Conservation (phyloP, 129 eudicot species). For the sunflower (Helianthus annuus) region DNA sequence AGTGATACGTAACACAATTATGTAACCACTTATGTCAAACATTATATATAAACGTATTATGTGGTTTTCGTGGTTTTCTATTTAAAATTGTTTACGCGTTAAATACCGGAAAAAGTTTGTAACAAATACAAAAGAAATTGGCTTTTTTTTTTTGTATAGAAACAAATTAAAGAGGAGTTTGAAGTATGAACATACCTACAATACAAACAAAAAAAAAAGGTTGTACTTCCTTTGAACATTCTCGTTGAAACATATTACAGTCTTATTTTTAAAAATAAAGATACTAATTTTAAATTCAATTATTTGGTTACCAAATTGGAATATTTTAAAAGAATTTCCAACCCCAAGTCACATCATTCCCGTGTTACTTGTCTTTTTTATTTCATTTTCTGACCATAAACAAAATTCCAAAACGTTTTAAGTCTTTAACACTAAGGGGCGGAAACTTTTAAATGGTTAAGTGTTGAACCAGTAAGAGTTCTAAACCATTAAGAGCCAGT, state of each 20-base stretch:
- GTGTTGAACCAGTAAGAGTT: no score
- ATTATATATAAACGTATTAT: no score
- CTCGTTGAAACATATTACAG: background rate
- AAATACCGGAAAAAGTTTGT: no score
- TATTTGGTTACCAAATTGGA: conserved; percentile 7
- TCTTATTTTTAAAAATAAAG: background rate
- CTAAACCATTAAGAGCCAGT: no score
- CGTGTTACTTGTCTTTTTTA: conserved; percentile 17
- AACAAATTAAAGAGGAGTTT: no score
- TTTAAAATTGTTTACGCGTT: background rate
- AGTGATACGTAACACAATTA: no score
- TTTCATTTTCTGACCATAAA: background rate
- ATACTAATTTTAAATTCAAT: background rate
- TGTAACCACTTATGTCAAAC: no score
- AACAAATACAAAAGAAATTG: no score
- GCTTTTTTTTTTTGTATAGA: no score
- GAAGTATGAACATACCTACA: conserved; percentile 13
- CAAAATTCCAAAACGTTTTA: background rate
- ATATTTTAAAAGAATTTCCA: conserved; percentile 7
- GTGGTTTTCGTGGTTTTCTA: background rate
- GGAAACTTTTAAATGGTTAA: no score
- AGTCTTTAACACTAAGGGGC: background rate
- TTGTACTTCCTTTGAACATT: conserved; percentile 23
- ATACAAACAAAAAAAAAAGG: background rate
- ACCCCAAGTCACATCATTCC: conserved; percentile 25